Percentiles rank a stretch among this genome's conserved stretches.
phyloP scores from a whole-genome alignment of 176 grass and related monocot genomes.

The sorghum (Sorghum bicolor) region DNA sequence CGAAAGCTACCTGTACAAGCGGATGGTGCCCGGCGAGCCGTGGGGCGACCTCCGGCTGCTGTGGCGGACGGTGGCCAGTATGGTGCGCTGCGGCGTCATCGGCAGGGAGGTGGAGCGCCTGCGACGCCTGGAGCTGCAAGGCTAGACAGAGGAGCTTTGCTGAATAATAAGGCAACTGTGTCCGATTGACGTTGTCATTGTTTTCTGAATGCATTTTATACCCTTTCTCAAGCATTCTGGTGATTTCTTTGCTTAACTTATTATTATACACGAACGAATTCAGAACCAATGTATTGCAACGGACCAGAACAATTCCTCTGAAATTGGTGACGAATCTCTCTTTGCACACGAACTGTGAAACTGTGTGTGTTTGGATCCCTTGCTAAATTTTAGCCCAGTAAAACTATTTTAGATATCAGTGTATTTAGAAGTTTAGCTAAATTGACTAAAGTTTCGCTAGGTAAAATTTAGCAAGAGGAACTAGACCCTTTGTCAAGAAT shows the following conservation, averaged over 20 bases:
- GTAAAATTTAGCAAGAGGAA: no score
- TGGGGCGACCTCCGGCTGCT: conserved; percentile 57
- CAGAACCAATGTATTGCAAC: neutral
- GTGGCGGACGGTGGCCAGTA: conserved; percentile 59
- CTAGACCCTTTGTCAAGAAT: no score
- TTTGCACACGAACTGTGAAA: neutral
- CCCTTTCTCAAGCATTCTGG: neutral
- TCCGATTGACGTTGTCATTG: neutral
- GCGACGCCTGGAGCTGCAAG: conserved; percentile 27
- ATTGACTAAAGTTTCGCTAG: no score
- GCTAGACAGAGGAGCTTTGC: neutral
- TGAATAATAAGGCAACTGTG: neutral
- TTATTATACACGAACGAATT: neutral
- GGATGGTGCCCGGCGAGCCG: conserved; percentile 54
- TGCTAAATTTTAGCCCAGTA: no score
- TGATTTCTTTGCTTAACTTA: neutral
- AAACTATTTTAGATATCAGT: no score
- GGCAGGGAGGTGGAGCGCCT: conserved; percentile 66
- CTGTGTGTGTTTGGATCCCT: no score
- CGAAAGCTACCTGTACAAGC: conserved; percentile 93
- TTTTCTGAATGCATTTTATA: neutral
- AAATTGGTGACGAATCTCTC: neutral
- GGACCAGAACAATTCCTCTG: neutral
- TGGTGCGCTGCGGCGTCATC: conserved; percentile 62
- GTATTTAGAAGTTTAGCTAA: no score